A percentile compares a stretch with the other conserved stretches of the same genome.
phyloP scores from a whole-genome alignment of 2,329 filamentous ascomycete species.

The Phaeosphaeriaceae sp. region DNA sequence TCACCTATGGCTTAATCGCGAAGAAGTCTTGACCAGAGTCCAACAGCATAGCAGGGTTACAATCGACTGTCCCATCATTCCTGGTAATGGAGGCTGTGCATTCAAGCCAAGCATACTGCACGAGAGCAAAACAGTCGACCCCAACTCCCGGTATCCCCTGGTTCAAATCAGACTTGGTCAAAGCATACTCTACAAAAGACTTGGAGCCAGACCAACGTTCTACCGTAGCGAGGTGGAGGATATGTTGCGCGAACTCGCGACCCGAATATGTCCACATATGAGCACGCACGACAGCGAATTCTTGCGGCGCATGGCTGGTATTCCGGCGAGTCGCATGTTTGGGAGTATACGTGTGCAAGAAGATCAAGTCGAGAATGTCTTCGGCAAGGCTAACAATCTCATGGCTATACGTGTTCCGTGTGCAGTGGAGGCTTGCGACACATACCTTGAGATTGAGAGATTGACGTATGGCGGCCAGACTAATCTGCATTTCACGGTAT shows the following conservation, averaged over 20 bases:
- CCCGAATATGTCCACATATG: conserved; percentile 1
- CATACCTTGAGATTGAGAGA: neutral
- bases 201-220: neutral
- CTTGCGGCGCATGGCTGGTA: neutral
- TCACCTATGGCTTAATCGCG: neutral
- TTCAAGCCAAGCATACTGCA: neutral
- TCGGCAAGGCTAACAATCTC: neutral
- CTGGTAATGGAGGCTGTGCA: neutral
- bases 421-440: neutral
- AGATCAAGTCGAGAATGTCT: neutral
- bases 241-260: neutral
- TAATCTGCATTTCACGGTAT: neutral
- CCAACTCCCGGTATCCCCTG: neutral
- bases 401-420: neutral
- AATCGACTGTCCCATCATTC: neutral
- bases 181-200: neutral
- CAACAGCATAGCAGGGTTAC: neutral
- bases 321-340: neutral
- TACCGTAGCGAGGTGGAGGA: neutral
- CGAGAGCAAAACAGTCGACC: neutral
- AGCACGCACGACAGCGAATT: neutral
- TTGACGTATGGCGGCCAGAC: neutral
- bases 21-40: neutral
- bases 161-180: neutral
- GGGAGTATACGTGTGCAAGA: neutral